phyloP scores from a whole-genome alignment of 352 stramenopile genomes.

The Thalassiosira hispida region DNA sequence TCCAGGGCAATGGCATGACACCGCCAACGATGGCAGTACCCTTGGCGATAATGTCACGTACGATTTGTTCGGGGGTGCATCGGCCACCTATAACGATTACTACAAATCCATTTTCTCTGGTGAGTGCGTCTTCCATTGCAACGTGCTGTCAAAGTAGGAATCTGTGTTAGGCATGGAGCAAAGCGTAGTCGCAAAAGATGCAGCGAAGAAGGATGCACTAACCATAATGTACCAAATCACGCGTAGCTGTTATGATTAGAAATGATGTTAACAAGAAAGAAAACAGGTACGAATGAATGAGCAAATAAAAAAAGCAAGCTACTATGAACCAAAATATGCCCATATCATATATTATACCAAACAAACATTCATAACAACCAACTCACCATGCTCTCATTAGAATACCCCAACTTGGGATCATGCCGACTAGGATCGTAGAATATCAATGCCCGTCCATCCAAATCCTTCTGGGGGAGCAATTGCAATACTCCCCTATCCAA shows the following conservation, averaged over 20 bases:
- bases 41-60: conserved; percentile 7
- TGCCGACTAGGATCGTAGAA: neutral
- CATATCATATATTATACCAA: neutral
- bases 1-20: conserved; percentile 11
- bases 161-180: too few species aligned
- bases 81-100: neutral
- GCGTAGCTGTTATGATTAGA: conserved; percentile 10
- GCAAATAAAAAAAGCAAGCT: neutral
- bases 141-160: too few species aligned
- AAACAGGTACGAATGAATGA: neutral
- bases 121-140: neutral
- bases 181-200: too few species aligned
- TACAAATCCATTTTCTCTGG: conserved; percentile 19
- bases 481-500: neutral
- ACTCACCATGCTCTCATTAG: neutral
- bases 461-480: neutral
- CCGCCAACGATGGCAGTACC: neutral
- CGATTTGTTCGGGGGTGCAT: conserved; percentile 16
- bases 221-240: conserved; percentile 27
- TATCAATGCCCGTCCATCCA: neutral
- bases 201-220: too few species aligned
- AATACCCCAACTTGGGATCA: neutral
- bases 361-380: too few species aligned
- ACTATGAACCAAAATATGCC: neutral
- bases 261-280: neutral